Evolutionary conservation across 805 yeast genomes (phyloP), one percentile per base, ranked within the genome.

Genomic region (Metschnikowia koreensis): DNA sequence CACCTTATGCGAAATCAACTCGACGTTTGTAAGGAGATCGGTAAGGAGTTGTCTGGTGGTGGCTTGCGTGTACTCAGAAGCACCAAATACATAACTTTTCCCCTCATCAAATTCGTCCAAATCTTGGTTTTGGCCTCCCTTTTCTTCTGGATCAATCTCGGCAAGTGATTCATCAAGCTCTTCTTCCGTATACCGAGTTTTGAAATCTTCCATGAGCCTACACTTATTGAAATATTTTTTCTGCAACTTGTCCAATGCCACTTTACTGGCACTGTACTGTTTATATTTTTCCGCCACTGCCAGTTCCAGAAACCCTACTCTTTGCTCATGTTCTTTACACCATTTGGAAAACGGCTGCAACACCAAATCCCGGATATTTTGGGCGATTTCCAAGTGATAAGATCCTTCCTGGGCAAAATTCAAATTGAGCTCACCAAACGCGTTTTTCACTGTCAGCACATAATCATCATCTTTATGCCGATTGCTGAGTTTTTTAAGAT

Each of bases 191-290:
- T 73, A 73, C 41, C 75, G 75, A 1, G 77, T 67, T 57, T 76
- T 81, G 61, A 81, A 77, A 50, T 86, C 89, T 65, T 89, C 96
- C 48, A 87, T 73, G 53, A 82, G 70, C 47, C 96, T 73, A 66
- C 94, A 88, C 63, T 85, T 86, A 67, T 84, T 87, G 75, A 86
- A 88, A 66, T 89, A 89, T 51, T 78, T 79, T 66, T 81, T 83
- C 65, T 83, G 89, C 55, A 80, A 74, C 57, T 77, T 75, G 42
- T 81, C 87, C 47, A 84, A 81, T 36, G 68, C 66, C 12, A 66
- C 64, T 55, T 74, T 69, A 38, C 72, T 76, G 47, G 69, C 74
- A 44, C 81, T 80, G 65, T 81, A 87, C 44, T 68, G 73, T 58
- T 77, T 79, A 42, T 81, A 74, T 56, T 81, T 82, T 17, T 70